Conservation (phyloP, 73 alveolate species). For the Diophrys appendiculata region DNA sequence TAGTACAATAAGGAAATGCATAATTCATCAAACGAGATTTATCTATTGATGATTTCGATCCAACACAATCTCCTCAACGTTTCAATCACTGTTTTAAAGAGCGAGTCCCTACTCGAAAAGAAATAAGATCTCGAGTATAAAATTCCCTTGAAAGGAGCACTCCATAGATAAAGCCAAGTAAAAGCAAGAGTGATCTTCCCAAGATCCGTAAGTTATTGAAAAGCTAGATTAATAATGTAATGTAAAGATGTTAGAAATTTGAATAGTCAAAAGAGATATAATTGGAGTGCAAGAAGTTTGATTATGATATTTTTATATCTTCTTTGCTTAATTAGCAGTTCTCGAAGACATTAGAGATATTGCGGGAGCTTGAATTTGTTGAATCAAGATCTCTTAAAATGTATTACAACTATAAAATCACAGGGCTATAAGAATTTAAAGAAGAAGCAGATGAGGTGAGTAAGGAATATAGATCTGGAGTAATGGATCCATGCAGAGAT, state of each 20-base stretch:
- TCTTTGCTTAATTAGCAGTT: neutral
- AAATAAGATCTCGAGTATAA: too few species aligned
- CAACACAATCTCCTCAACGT: too few species aligned
- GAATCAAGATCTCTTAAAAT: neutral
- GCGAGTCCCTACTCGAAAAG: too few species aligned
- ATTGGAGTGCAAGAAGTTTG: neutral
- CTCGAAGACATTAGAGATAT: slow-evolving; percentile 2
- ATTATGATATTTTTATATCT: neutral
- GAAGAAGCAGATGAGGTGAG: slow-evolving; percentile 17
- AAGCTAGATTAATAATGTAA: neutral
- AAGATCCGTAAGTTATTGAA: too few species aligned
- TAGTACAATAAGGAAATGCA: too few species aligned
- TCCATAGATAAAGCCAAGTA: too few species aligned
- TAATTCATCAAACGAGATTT: too few species aligned
- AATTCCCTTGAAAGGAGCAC: too few species aligned
- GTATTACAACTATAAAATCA: slow-evolving; percentile 12
- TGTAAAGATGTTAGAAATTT: neutral
- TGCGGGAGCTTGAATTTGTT: neutral
- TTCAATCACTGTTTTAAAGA: too few species aligned
- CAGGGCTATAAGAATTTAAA: neutral
- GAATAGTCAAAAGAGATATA: neutral
- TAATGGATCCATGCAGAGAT: slow-evolving; percentile 56
- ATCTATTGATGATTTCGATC: too few species aligned
- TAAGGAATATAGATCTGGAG: slow-evolving; percentile 52
- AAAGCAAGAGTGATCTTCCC: too few species aligned